Percentiles rank a stretch among this genome's conserved stretches.
Conservation (phyloP, 164 flowering plant species). For the Aristolochia californica region DNA sequence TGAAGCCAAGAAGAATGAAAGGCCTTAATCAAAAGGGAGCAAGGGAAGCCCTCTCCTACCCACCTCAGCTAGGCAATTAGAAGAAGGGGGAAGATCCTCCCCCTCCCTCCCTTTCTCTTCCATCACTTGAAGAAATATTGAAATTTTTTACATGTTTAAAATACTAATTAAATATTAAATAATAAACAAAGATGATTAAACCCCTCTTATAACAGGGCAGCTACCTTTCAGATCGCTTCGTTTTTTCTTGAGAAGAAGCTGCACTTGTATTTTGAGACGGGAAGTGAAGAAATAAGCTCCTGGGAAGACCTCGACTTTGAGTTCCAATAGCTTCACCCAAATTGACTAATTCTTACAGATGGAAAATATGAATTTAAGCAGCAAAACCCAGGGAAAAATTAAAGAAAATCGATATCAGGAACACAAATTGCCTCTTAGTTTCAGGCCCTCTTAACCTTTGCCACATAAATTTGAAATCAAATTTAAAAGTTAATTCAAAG, state of each 20-base stretch:
- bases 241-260: conserved; percentile 61
- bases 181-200: background rate
- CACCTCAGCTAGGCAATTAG: background rate
- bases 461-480: no score
- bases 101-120: background rate
- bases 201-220: background rate
- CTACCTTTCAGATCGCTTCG: conserved; percentile 64
- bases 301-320: conserved; percentile 78
- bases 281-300: conserved; percentile 63
- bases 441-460: no score
- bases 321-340: conserved; percentile 90
- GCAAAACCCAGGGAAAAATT: no score
- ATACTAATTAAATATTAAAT: background rate
- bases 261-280: conserved; percentile 66
- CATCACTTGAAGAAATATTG: background rate
- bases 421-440: no score
- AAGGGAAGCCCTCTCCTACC: no score
- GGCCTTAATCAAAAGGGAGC: no score
- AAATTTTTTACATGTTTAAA: background rate
- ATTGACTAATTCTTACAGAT: conserved; percentile 73
- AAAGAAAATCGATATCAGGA: no score
- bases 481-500: no score
- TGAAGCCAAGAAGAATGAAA: no score
- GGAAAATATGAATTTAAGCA: no score
- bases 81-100: background rate